Conservation (phyloP, 1,284 basidiomycete species). For the Rhodotorula sp. region DNA sequence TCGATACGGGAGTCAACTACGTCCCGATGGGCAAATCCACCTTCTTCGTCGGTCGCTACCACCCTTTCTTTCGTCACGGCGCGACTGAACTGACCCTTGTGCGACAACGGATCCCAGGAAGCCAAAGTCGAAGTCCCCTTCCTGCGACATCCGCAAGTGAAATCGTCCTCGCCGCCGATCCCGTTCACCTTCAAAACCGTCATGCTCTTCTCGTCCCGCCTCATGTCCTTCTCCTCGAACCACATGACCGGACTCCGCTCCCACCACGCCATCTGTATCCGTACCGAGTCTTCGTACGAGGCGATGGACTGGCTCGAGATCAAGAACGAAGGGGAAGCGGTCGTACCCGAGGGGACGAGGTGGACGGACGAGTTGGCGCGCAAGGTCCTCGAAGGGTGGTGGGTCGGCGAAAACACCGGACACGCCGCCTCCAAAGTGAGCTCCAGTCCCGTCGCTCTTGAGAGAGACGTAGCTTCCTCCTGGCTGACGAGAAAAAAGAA, state of each 20-base stretch:
- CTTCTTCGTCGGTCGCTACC: constrained; percentile 4
- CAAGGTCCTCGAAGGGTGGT: constrained; percentile 26
- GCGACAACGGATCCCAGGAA: constrained; percentile 3
- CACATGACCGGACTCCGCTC: constrained; percentile 26
- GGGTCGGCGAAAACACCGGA: constrained; percentile 31
- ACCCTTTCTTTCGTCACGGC: neutral
- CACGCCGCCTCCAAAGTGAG: constrained; percentile 20
- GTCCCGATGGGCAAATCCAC: constrained; percentile 16
- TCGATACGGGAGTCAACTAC: constrained; percentile 16
- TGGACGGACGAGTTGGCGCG: constrained; percentile 17
- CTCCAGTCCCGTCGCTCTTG: too few relatives aligned
- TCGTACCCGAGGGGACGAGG: neutral
- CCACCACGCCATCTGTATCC: constrained; percentile 7
- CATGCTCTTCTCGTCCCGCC: constrained; percentile 29
- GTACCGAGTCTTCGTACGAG: constrained; percentile 15
- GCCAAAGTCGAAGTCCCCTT: constrained; percentile 36
- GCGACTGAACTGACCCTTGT: too few relatives aligned
- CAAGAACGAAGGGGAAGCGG: constrained; percentile 1
- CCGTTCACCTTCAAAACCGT: constrained; percentile 30
- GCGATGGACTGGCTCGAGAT: constrained; percentile 17
- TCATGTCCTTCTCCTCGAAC: constrained; percentile 24
- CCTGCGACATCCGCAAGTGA: constrained; percentile 9
- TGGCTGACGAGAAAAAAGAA: too few relatives aligned
- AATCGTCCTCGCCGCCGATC: neutral
- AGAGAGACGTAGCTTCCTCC: neutral